Evolutionary conservation across 352 stramenopile species (phyloP).

Genomic region (Thalassiosira hispida): DNA sequence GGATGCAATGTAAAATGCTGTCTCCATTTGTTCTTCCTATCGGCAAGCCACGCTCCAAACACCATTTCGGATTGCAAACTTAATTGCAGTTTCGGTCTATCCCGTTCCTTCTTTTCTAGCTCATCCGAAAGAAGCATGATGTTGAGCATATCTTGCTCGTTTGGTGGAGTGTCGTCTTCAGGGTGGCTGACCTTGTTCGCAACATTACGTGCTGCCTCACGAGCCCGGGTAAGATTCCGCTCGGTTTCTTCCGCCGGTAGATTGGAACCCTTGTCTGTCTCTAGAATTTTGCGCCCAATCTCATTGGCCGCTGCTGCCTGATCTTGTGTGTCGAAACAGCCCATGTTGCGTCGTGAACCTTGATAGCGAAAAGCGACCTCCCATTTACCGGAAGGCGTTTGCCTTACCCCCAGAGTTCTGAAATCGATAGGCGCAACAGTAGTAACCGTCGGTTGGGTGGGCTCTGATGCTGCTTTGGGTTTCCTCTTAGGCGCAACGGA

Average conservation of each 20-base stretch:
- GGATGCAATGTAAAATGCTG: neutral
- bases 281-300: conserved; percentile 8
- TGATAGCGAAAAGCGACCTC: conserved; percentile 5
- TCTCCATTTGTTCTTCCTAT: conserved; percentile 11
- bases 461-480: neutral
- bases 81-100: conserved; percentile 6
- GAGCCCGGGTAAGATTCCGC: neutral
- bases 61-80: neutral
- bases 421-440: neutral
- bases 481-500: neutral
- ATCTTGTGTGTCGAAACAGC: conserved; percentile 5
- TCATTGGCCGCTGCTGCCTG: conserved; percentile 14
- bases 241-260: conserved; percentile 5
- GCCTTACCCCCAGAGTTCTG: neutral
- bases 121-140: conserved; percentile 4
- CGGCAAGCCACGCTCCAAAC: conserved; percentile 10
- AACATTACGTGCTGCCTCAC: neutral
- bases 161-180: conserved; percentile 7
- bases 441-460: neutral
- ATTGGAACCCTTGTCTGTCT: conserved; percentile 9
- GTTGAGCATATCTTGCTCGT: conserved; percentile 1
- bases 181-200: neutral
- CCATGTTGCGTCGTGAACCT: neutral
- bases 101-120: neutral
- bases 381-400: neutral